A percentile compares a stretch with the other conserved stretches of the same genome.
phyloP scores from a whole-genome alignment of 208 protist genomes.

The Wallacemonas sp. region DNA sequence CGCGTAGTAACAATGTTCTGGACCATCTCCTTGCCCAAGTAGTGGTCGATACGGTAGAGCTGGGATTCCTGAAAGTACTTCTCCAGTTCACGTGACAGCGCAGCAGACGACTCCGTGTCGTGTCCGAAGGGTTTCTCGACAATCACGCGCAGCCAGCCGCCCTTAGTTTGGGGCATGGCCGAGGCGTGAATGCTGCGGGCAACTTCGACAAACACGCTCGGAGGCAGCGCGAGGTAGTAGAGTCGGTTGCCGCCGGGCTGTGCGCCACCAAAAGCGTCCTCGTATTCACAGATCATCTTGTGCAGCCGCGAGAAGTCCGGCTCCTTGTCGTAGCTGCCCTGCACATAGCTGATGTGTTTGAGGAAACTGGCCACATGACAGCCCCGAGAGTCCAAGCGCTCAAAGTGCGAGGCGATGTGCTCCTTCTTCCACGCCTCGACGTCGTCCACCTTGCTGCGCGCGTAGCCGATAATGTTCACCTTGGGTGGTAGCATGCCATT shows the following conservation, averaged over 20 bases:
- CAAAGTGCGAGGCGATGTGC: slow-evolving; percentile 62
- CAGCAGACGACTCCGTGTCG: slow-evolving; percentile 72
- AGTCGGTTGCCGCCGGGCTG: slow-evolving; percentile 73
- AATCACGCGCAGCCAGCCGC: slow-evolving; percentile 82
- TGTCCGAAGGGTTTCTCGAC: slow-evolving; percentile 94
- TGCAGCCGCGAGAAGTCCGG: slow-evolving; percentile 77
- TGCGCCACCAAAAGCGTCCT: slow-evolving; percentile 39
- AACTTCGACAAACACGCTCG: slow-evolving; percentile 69
- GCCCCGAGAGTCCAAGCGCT: slow-evolving; percentile 27
- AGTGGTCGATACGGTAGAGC: slow-evolving; percentile 95
- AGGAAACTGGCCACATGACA: slow-evolving; percentile 78
- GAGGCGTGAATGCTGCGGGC: slow-evolving; percentile 49
- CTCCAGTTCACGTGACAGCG: slow-evolving; percentile 75
- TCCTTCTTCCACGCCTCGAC: slow-evolving; percentile 67
- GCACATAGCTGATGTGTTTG: slow-evolving; percentile 62
- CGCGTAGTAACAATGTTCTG: slow-evolving; percentile 92
- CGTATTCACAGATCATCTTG: slow-evolving; percentile 37
- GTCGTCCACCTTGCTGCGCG: slow-evolving; percentile 73
- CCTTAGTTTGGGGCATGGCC: slow-evolving; percentile 47
- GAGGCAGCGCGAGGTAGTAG: slow-evolving; percentile 92
- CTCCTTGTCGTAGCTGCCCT: slow-evolving; percentile 70
- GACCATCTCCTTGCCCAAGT: slow-evolving; percentile 94
- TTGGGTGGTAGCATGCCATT: slow-evolving; percentile 66
- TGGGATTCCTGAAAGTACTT: slow-evolving; percentile 84
- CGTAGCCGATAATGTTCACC: slow-evolving; percentile 88